Conservation (phyloP, 441 rosid genomes). For the Brassica balearica region DNA sequence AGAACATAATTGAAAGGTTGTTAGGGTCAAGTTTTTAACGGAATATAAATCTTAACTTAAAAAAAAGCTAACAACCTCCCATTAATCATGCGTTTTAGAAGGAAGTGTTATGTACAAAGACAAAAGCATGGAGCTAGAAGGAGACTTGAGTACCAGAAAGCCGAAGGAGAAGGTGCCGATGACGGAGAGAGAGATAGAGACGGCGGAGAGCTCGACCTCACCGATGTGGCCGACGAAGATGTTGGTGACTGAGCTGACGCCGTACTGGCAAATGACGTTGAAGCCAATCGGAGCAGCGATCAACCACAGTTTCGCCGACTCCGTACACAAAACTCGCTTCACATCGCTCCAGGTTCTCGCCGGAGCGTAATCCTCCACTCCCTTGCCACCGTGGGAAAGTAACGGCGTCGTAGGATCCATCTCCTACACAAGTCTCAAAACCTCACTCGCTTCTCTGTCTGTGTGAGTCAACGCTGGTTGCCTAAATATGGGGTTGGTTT, state of each 20-base stretch:
- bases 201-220: constrained; percentile 71
- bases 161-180: constrained; percentile 84
- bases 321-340: constrained; percentile 53
- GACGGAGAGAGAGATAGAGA: constrained; percentile 70
- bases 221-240: constrained; percentile 82
- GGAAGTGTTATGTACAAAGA: neutral
- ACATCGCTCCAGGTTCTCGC: constrained; percentile 53
- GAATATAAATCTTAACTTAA: too few species aligned
- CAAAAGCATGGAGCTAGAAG: neutral
- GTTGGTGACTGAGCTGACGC: constrained; percentile 58
- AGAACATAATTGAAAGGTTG: too few species aligned
- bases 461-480: constrained; percentile 29
- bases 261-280: constrained; percentile 62
- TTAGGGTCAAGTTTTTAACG: too few species aligned
- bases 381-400: constrained; percentile 36
- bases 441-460: neutral
- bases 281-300: constrained; percentile 74
- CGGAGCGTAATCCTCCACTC: constrained; percentile 53
- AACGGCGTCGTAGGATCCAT: constrained; percentile 62
- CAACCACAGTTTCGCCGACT: constrained; percentile 68
- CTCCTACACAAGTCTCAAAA: neutral
- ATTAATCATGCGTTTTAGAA: too few species aligned
- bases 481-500: constrained; percentile 26
- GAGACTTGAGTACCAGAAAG: constrained; percentile 55
- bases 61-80: too few species aligned